phyloP scores from a whole-genome alignment of 768 basidiomycete genomes.

The Chalciporus sphaerocephalus region DNA sequence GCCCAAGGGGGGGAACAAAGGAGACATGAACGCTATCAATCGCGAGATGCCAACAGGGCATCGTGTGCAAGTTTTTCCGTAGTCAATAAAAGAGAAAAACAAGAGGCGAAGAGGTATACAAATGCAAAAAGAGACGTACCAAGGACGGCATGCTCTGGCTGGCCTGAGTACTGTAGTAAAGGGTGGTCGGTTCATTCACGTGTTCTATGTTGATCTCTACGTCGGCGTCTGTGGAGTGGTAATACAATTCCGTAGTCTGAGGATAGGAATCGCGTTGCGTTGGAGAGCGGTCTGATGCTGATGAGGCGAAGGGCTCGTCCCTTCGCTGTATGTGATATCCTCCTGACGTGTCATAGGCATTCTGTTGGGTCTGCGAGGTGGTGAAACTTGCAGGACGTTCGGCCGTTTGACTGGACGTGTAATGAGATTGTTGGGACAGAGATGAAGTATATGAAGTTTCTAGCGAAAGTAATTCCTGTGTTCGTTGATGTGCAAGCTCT shows the following conservation, averaged over 20 bases:
- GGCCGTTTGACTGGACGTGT: not conserved
- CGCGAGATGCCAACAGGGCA: no score
- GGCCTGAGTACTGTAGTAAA: conserved; percentile 14
- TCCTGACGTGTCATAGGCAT: not conserved
- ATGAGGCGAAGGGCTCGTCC: conserved; percentile 4
- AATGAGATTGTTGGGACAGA: not conserved
- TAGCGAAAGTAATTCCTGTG: conserved; percentile 24
- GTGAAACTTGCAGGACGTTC: not conserved
- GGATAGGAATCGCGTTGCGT: conserved; percentile 2
- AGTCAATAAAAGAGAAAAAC: not conserved
- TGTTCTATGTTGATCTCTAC: conserved; percentile 20
- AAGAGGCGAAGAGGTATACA: not conserved
- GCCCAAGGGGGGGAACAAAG: no score
- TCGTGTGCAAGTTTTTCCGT: no score
- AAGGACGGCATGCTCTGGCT: conserved; percentile 22
- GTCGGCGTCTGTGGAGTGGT: conserved; percentile 1
- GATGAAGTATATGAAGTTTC: conserved; percentile 1
- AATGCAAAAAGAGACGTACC: conserved; percentile 13
- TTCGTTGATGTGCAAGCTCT: conserved; percentile 17
- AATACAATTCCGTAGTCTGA: conserved; percentile 6
- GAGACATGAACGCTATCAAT: no score
- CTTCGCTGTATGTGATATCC: conserved; percentile 3
- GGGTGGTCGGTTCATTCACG: conserved; percentile 3
- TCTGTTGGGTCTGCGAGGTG: not conserved
- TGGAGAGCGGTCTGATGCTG: not conserved